Percentiles rank a stretch among this genome's conserved stretches.
Conservation (phyloP, 140 eudicot genomes). For the Stevia rebaudiana region DNA sequence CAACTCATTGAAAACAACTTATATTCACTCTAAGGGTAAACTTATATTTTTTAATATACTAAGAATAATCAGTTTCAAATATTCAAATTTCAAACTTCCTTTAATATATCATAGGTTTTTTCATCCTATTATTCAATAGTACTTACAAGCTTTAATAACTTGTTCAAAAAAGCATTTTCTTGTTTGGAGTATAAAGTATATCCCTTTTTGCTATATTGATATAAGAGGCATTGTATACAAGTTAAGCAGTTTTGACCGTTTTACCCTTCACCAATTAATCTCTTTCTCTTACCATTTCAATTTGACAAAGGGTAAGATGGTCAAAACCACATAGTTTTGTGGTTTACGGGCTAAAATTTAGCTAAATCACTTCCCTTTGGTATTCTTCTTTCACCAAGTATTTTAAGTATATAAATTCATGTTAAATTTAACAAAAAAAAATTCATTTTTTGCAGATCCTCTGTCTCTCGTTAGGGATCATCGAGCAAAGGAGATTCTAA, state of each 20-base stretch:
- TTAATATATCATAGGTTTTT: neutral
- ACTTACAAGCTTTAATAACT: neutral
- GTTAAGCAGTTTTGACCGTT: neutral
- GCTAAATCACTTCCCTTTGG: slow-evolving; percentile 7
- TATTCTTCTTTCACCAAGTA: neutral
- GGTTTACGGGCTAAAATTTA: neutral
- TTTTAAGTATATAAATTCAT: slow-evolving; percentile 1
- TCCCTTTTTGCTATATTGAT: neutral
- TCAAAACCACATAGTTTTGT: neutral
- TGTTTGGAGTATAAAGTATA: neutral
- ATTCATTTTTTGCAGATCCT: slow-evolving; percentile 53
- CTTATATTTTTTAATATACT: neutral
- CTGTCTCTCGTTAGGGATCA: slow-evolving; percentile 96
- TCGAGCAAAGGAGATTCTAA: slow-evolving; percentile 72
- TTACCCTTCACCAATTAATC: neutral
- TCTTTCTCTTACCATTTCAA: neutral
- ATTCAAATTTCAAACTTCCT: neutral
- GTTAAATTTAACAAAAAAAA: neutral
- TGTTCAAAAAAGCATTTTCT: neutral
- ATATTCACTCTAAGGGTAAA: neutral
- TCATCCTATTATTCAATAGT: neutral
- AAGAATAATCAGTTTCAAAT: neutral
- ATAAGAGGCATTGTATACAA: neutral
- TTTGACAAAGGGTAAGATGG: neutral
- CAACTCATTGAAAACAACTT: neutral